Evolutionary conservation across 2,329 filamentous ascomycete genomes (phyloP).

Genomic region (Diaporthe australafricana): DNA sequence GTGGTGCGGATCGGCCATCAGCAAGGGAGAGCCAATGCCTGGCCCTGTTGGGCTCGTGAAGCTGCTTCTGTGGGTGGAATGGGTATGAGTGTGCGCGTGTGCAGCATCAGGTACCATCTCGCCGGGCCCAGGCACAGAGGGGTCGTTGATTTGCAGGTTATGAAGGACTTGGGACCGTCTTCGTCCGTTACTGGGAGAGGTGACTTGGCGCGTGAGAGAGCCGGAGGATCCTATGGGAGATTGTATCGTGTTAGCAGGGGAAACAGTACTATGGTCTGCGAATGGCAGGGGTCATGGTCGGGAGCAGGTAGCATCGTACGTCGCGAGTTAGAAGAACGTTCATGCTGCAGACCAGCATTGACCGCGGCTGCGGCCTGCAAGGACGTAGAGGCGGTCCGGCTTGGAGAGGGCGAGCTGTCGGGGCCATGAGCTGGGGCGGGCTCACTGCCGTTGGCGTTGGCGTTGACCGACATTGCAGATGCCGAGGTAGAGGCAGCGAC

Average conservation of each 20-base stretch:
- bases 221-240: constrained; percentile 35
- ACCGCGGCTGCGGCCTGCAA: constrained; percentile 82
- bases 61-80: constrained; percentile 48
- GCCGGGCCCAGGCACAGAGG: constrained; percentile 73
- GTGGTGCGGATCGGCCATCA: constrained; percentile 68
- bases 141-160: constrained; percentile 81
- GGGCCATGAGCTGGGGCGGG: constrained; percentile 46
- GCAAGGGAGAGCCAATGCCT: constrained; percentile 49
- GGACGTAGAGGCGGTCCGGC: constrained; percentile 73
- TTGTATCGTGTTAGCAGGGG: neutral
- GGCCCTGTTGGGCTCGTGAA: constrained; percentile 41
- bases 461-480: constrained; percentile 50
- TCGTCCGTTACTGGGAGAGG: constrained; percentile 53
- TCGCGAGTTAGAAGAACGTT: constrained; percentile 60
- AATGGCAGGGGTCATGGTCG: constrained; percentile 36
- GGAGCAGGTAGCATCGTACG: constrained; percentile 54
- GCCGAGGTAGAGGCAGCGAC: constrained; percentile 44
- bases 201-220: constrained; percentile 35
- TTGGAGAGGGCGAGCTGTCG: constrained; percentile 61
- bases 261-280: neutral
- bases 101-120: constrained; percentile 69
- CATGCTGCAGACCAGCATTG: constrained; percentile 79
- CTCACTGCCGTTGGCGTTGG: constrained; percentile 41
- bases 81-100: constrained; percentile 43
- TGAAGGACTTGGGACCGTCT: constrained; percentile 77